Base-by-base conservation (phyloP, 2,329 filamentous ascomycete genomes). In the Didymella segeticola region DNA sequence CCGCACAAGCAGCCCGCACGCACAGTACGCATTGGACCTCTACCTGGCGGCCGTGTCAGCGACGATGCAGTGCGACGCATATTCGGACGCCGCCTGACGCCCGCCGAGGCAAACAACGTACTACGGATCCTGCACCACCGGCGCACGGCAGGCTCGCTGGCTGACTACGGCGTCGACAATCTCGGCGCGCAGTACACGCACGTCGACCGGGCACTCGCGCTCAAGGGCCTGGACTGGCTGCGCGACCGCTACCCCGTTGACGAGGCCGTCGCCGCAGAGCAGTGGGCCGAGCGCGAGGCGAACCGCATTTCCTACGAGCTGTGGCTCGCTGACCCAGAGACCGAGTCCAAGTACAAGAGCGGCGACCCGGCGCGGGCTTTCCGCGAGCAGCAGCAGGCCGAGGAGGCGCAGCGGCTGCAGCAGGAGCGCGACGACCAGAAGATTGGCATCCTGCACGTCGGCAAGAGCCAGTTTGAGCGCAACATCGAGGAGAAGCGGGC, bases 101-200 rank as follows among this genome's bases (percentile, higher is more conserved):
- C 59, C 0, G 50, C 53, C 2, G 63, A 70, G 8, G 75, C 72
- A 54, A 77, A 75, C 54, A 60, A 67, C 42, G 62, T 76, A 25
- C 62, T 77, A 12, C 71, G 71, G 10, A 73, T 75, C 46, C 60
- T 77, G 11, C 75, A 77, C 42, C 70, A 73, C 53, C 73, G 75
- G 7, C 67, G 75, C 29, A 72, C 72, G 12, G 72, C 68, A 8
- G 75, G 75, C 25, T 73, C 71, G 7, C 64, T 77, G 7, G 72
- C 69, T 56, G 75, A 77, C 53, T 71, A 74, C 36, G 75, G 75
- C 47, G 68, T 77, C 7, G 68, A 70, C 53, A 68, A 70, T 36
- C 60, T 72, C 12, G 70, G 69, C 23, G 57, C 54, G 10, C 63
- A 68, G 39, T 70, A 66, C 39, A 56, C 60, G 9, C 61, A 68